These are phyloP conservation scores for Hymenoscyphus scutula DNA, from an alignment of 2,329 filamentous ascomycete genomes.

Conservation along the genomic window DNA sequence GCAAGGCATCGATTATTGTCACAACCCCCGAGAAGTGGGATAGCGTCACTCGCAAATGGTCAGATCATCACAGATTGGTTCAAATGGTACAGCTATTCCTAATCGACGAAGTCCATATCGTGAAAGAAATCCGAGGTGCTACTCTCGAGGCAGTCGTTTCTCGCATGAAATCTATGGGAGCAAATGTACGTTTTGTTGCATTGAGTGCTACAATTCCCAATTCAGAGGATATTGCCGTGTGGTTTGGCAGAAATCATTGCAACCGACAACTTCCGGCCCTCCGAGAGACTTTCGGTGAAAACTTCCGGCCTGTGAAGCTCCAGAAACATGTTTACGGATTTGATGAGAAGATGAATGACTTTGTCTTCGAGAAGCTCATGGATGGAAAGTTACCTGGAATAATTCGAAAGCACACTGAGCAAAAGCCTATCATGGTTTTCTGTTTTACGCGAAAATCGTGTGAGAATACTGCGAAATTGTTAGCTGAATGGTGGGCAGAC, in stretches of 20 bases:
- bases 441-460: slow-evolving; percentile 75
- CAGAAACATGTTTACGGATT: slow-evolving; percentile 77
- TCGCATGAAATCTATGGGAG: slow-evolving; percentile 78
- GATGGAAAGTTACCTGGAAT: slow-evolving; percentile 64
- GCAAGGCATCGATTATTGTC: slow-evolving; percentile 76
- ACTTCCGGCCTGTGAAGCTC: slow-evolving; percentile 74
- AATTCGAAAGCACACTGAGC: slow-evolving; percentile 62
- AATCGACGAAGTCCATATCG: slow-evolving; percentile 84
- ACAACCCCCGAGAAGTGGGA: slow-evolving; percentile 93
- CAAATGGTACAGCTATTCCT: slow-evolving; percentile 75
- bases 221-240: slow-evolving; percentile 73
- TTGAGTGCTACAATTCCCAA: slow-evolving; percentile 84
- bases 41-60: slow-evolving; percentile 83
- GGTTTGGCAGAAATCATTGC: slow-evolving; percentile 67
- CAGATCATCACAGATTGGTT: slow-evolving; percentile 72
- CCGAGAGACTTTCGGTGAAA: slow-evolving; percentile 71
- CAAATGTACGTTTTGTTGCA: slow-evolving; percentile 74
- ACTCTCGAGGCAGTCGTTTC: slow-evolving; percentile 82
- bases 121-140: slow-evolving; percentile 76
- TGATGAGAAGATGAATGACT: slow-evolving; percentile 62
- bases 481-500: slow-evolving; percentile 64
- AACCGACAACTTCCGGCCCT: slow-evolving; percentile 62
- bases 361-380: slow-evolving; percentile 70
- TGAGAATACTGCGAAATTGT: slow-evolving; percentile 61
- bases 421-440: slow-evolving; percentile 80